These are phyloP conservation scores for Trichoderma virens DNA, from an alignment of 495 filamentous ascomycete species.

Conservation along the genomic window DNA sequence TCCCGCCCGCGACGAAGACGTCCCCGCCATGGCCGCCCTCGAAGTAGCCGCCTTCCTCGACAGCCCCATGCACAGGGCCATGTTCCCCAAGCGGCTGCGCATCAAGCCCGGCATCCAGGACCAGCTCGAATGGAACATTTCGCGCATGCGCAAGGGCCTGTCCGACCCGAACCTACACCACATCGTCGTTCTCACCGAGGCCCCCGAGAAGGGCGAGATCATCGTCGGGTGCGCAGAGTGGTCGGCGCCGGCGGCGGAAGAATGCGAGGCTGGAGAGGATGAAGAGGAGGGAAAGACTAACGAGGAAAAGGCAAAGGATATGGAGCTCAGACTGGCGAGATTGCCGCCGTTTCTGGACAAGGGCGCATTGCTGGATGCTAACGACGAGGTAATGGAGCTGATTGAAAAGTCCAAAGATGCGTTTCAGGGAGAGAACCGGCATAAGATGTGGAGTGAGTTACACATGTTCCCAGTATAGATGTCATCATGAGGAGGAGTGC, in stretches of 20 bases:
- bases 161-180: neutral
- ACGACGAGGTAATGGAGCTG: slow-evolving; percentile 2
- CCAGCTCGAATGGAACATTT: neutral
- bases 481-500: neutral
- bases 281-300: neutral
- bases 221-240: slow-evolving; percentile 5
- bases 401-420: slow-evolving; percentile 3
- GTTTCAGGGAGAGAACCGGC: neutral
- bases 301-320: neutral
- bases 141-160: slow-evolving; percentile 2
- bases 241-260: neutral
- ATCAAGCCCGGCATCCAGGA: slow-evolving; percentile 3
- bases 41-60: slow-evolving; percentile 9
- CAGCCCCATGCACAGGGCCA: slow-evolving; percentile 8
- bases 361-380: neutral
- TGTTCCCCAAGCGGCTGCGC: slow-evolving; percentile 7
- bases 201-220: neutral
- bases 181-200: slow-evolving; percentile 2
- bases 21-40: slow-evolving; percentile 7
- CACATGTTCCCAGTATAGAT: neutral
- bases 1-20: slow-evolving; percentile 4
- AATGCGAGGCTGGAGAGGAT: neutral
- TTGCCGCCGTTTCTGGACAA: neutral
- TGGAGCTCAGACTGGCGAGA: neutral
- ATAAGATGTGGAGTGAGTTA: slow-evolving; percentile 1